Percentiles rank a stretch among this genome's conserved stretches.
Evolutionary conservation across 768 basidiomycete genomes (phyloP).

Genomic region (Strobilomyces echinocephalus): DNA sequence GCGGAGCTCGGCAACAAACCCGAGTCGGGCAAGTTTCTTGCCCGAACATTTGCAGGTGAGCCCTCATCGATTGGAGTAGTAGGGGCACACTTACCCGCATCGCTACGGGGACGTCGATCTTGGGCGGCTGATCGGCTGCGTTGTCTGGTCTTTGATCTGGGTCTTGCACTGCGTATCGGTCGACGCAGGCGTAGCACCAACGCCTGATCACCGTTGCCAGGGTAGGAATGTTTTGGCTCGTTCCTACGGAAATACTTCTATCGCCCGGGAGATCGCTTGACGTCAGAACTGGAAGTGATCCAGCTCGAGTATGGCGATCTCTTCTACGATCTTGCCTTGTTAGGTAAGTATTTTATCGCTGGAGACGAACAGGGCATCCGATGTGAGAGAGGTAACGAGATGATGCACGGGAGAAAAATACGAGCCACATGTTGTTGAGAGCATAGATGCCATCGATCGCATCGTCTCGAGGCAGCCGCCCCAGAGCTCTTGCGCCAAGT

Average conservation of each 20-base stretch:
- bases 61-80: background rate
- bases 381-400: background rate
- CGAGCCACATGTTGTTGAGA: conserved; percentile 78
- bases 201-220: too few relatives aligned
- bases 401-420: background rate
- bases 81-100: conserved; percentile 78
- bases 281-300: too few relatives aligned
- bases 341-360: conserved; percentile 73
- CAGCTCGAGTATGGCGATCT: too few relatives aligned
- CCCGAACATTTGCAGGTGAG: conserved; percentile 70
- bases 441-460: conserved; percentile 82
- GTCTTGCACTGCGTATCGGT: too few relatives aligned
- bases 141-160: too few relatives aligned
- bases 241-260: too few relatives aligned
- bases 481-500: conserved; percentile 74
- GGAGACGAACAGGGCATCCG: background rate
- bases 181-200: background rate
- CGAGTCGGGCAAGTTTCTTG: conserved; percentile 84
- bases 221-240: too few relatives aligned
- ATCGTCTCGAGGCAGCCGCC: conserved; percentile 68
- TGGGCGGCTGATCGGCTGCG: background rate
- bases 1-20: conserved; percentile 76
- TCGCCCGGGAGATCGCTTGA: too few relatives aligned
- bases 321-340: conserved; percentile 68
- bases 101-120: conserved; percentile 67